Evolutionary conservation across 2,329 filamentous ascomycete species (phyloP).

Genomic region (Beauveria rudraprayagi): DNA sequence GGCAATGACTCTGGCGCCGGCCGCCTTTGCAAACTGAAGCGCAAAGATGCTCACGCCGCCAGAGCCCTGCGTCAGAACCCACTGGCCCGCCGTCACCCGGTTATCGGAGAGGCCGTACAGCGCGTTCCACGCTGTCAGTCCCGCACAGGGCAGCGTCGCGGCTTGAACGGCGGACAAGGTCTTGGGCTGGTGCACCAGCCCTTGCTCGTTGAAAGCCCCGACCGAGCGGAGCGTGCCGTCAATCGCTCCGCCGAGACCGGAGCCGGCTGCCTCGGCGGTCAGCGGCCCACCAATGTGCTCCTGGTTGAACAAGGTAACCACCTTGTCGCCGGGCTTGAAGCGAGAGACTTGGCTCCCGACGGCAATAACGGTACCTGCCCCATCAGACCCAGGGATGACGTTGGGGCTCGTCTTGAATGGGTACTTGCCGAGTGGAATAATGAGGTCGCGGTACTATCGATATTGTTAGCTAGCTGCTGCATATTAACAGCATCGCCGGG

Average conservation of each 20-base stretch:
- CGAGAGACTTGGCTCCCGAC: constrained; percentile 41
- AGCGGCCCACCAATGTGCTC: constrained; percentile 38
- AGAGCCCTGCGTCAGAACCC: constrained; percentile 61
- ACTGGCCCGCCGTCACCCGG: constrained; percentile 43
- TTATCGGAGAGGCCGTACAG: constrained; percentile 46
- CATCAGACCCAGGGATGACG: constrained; percentile 45
- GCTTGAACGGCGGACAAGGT: constrained; percentile 46
- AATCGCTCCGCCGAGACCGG: constrained; percentile 57
- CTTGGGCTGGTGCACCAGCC: constrained; percentile 56
- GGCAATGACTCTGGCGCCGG: constrained; percentile 39
- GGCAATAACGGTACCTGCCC: constrained; percentile 44
- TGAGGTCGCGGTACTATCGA: too few species aligned
- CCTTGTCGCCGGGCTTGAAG: constrained; percentile 44
- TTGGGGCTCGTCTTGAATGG: too few species aligned
- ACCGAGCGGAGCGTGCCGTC: constrained; percentile 63
- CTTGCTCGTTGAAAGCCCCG: constrained; percentile 58
- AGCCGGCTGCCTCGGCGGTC: constrained; percentile 20
- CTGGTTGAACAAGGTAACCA: constrained; percentile 55
- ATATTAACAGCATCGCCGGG: too few species aligned
- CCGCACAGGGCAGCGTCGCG: constrained; percentile 52
- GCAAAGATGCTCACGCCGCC: constrained; percentile 61
- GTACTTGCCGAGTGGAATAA: too few species aligned
- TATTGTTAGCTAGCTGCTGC: too few species aligned
- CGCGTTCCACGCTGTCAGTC: constrained; percentile 57
- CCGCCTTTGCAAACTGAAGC: constrained; percentile 46